A percentile compares a stretch with the other conserved stretches of the same genome.
Evolutionary conservation across 75 land plant genomes (phyloP).

Genomic region (Chamaecyparis obtusa): DNA sequence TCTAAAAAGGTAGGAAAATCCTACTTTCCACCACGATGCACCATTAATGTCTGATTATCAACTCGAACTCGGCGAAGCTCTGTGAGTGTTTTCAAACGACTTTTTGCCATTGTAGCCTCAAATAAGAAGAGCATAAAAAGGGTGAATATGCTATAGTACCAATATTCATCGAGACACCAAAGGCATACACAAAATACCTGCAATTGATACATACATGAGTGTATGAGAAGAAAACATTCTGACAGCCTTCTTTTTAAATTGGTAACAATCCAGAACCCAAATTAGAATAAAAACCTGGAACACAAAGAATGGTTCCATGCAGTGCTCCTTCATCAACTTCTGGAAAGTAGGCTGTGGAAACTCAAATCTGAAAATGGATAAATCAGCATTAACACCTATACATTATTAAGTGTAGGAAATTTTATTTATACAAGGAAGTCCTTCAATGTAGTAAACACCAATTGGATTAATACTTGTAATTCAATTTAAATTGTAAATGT

Average conservation of each 20-base stretch:
- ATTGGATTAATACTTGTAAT: background rate
- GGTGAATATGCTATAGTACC: constrained; percentile 98
- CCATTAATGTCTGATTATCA: constrained; percentile 85
- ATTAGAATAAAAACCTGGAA: constrained; percentile 70
- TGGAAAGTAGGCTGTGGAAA: constrained; percentile 97
- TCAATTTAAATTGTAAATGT: background rate
- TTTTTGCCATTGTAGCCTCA: constrained; percentile 99
- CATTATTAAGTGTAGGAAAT: background rate
- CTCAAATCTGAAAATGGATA: constrained; percentile 64
- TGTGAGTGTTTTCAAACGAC: constrained; percentile 78
- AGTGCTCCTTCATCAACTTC: constrained; percentile 93
- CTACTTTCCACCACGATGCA: constrained; percentile 95
- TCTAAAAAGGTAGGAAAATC: constrained; percentile 26
- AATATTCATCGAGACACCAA: constrained; percentile 99
- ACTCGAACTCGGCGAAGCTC: constrained; percentile 95
- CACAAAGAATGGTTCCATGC: constrained; percentile 98
- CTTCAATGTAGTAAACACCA: background rate
- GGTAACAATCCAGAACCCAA: background rate
- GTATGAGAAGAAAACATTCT: background rate
- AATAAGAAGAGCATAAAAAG: constrained; percentile 95
- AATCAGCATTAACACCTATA: background rate
- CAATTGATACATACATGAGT: background rate
- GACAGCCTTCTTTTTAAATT: background rate
- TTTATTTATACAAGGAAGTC: background rate
- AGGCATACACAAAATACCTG: constrained; percentile 99